Percentiles rank a stretch among this genome's conserved stretches.
Evolutionary conservation across 1,139 yeast genomes (phyloP).

Genomic region (Pichia sp.): DNA sequence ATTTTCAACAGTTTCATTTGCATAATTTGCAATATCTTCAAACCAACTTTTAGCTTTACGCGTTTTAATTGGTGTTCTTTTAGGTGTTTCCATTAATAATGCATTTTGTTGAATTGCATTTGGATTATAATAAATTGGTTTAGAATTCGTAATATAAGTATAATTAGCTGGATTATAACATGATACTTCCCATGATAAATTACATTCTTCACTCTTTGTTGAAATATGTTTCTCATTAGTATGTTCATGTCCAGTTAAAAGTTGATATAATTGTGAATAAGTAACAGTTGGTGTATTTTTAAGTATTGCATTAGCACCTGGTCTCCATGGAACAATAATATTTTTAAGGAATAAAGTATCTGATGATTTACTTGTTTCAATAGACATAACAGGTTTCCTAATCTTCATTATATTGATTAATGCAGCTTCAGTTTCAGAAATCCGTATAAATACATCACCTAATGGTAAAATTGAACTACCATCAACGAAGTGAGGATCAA

Average conservation of each 20-base stretch:
- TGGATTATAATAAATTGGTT: constrained; percentile 28
- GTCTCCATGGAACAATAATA: constrained; percentile 66
- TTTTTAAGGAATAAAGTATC: constrained; percentile 56
- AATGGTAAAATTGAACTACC: constrained; percentile 49
- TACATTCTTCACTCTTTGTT: constrained; percentile 36
- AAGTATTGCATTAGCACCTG: constrained; percentile 80
- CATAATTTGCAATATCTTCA: constrained; percentile 17
- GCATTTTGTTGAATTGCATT: constrained; percentile 25
- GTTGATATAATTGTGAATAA: constrained; percentile 48
- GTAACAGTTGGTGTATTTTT: constrained; percentile 50
- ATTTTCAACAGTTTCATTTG: constrained; percentile 19
- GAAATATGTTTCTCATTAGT: constrained; percentile 29
- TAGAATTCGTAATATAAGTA: constrained; percentile 20
- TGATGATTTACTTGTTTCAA: constrained; percentile 24
- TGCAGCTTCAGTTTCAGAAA: constrained; percentile 50
- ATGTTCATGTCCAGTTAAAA: constrained; percentile 57
- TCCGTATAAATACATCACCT: constrained; percentile 68
- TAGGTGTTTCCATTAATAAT: constrained; percentile 18
- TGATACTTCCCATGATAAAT: constrained; percentile 50
- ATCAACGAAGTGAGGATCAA: constrained; percentile 34
- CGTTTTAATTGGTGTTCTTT: constrained; percentile 3
- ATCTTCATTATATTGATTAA: constrained; percentile 38
- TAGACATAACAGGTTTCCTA: constrained; percentile 28
- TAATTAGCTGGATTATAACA: constrained; percentile 34
- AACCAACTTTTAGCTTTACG: constrained; percentile 13